Evolutionary conservation across 306 rosid species (phyloP), one percentile per base, ranked within the genome.

Genomic region (Begonia masoniana): DNA sequence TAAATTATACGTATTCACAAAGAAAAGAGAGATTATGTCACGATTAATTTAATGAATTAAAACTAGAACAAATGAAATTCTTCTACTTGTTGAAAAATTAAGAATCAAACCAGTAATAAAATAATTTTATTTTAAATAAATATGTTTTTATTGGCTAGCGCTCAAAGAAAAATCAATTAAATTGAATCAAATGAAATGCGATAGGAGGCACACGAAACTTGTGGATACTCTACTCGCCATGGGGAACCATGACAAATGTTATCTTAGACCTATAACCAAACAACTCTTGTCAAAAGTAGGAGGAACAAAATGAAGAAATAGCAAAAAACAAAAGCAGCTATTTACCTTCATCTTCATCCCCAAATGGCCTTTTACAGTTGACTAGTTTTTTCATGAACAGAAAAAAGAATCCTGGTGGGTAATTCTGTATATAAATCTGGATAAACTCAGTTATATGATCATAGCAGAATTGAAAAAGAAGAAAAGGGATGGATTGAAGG

Each of bases 371-470:
- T 65, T 85, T 73, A 69, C 76, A 68, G 96, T 75, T 85, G 78
- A 74, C 74, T 78, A 50, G 79, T 58, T 59, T 72, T 65, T 65
- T 50, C 83, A 76, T 76, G 92, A 79, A 61, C 68, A 65, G 67
- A 78, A 82, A 12, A 49, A 51, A 19, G 7, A 13, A 16, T 14
- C 2, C 21, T 39, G 47, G 17, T 2, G 41, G 51, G 11, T 17
- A 16, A 10, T 15, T 13, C 50, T 60, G 41, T 50, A 41, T 39
- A 51, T 60, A 16, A 12, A 39, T 9, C 2, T 51, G 10, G 52
- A 16, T 50, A 35, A 41, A 50, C 15, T 35, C 13, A 12, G 13
- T 39, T 17, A 13, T 42, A 15, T n/a, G n/a, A n/a, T 50, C 45
- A 35, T 23, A 15, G 12, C 7, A 45, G 13, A 16, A 15, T 10